Conservation (phyloP, 495 filamentous ascomycete species). For the Aspergillus homomorphus region DNA sequence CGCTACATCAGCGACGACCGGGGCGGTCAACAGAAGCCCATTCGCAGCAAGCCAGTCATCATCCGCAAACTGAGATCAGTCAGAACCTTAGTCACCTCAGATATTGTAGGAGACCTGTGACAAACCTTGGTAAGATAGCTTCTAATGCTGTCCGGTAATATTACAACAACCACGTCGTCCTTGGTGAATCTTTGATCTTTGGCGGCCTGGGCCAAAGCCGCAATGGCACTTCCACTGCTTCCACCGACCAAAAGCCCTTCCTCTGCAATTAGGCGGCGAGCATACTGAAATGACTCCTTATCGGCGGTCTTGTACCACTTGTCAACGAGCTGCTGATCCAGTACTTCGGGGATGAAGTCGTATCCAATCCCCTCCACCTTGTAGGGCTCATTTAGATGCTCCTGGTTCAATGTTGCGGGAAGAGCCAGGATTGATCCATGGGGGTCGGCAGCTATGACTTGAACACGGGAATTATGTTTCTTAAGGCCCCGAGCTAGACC, state of each 20-base stretch:
- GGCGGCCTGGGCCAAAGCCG: constrained; percentile 74
- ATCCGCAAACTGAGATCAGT: constrained; percentile 70
- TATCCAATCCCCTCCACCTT: constrained; percentile 99
- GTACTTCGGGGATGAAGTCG: constrained; percentile 93
- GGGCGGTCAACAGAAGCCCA: constrained; percentile 70
- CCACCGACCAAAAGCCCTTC: constrained; percentile 94
- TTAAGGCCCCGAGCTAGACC: constrained; percentile 81
- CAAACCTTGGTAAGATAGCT: constrained; percentile 90
- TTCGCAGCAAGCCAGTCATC: constrained; percentile 98
- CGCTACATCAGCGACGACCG: constrained; percentile 49
- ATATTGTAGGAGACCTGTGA: background rate
- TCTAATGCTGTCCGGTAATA: constrained; percentile 92
- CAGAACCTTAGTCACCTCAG: constrained; percentile 2
- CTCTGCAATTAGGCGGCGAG: constrained; percentile 85
- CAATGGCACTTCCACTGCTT: constrained; percentile 89
- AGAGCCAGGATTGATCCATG: constrained; percentile 83
- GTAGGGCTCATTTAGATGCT: constrained; percentile 77
- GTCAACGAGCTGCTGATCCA: constrained; percentile 78
- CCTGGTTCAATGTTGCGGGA: constrained; percentile 72
- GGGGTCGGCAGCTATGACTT: constrained; percentile 89
- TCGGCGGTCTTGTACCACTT: constrained; percentile 98
- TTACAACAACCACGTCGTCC: constrained; percentile 81
- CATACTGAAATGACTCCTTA: constrained; percentile 83
- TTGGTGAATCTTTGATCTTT: constrained; percentile 71
- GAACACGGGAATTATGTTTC: constrained; percentile 79